phyloP scores from a whole-genome alignment of 2,329 filamentous ascomycete species.

The Apiospora hydei region DNA sequence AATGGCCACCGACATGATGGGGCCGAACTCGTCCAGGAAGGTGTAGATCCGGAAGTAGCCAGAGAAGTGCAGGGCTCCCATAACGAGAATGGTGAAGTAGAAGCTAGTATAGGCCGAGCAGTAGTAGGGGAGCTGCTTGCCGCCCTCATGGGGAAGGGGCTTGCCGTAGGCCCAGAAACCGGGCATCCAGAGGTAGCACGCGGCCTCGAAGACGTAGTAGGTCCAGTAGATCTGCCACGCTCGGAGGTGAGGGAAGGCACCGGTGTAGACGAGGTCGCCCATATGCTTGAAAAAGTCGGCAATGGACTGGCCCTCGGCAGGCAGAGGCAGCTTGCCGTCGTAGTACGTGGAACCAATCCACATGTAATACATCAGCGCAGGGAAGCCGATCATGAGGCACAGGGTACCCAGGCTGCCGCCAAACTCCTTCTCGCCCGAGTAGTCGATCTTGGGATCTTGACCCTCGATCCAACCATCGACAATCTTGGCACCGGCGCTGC shows the following conservation, averaged over 20 bases:
- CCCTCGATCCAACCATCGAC: slow-evolving; percentile 67
- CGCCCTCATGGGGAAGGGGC: slow-evolving; percentile 80
- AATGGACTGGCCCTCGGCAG: slow-evolving; percentile 69
- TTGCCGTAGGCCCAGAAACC: slow-evolving; percentile 90
- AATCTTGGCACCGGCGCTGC: slow-evolving; percentile 40
- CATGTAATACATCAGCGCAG: slow-evolving; percentile 98
- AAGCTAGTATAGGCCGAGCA: slow-evolving; percentile 90
- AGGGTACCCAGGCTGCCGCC: slow-evolving; percentile 83
- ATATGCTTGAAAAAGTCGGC: slow-evolving; percentile 77
- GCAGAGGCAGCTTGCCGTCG: slow-evolving; percentile 79
- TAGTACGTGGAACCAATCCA: slow-evolving; percentile 97
- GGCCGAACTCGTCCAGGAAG: slow-evolving; percentile 93
- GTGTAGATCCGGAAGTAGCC: slow-evolving; percentile 90
- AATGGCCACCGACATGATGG: slow-evolving; percentile 91
- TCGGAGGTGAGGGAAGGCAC: slow-evolving; percentile 81
- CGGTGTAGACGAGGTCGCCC: slow-evolving; percentile 76
- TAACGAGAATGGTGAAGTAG: slow-evolving; percentile 81
- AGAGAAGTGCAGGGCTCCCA: slow-evolving; percentile 77
- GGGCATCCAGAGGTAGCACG: slow-evolving; percentile 84
- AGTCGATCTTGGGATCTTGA: slow-evolving; percentile 68
- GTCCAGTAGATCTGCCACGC: slow-evolving; percentile 96
- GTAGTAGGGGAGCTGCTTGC: slow-evolving; percentile 91
- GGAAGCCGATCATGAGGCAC: slow-evolving; percentile 91
- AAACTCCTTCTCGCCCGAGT: slow-evolving; percentile 78
- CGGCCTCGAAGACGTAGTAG: slow-evolving; percentile 85